phyloP scores from a whole-genome alignment of 1,139 yeast species.

The Magnusiomyces paraingens region DNA sequence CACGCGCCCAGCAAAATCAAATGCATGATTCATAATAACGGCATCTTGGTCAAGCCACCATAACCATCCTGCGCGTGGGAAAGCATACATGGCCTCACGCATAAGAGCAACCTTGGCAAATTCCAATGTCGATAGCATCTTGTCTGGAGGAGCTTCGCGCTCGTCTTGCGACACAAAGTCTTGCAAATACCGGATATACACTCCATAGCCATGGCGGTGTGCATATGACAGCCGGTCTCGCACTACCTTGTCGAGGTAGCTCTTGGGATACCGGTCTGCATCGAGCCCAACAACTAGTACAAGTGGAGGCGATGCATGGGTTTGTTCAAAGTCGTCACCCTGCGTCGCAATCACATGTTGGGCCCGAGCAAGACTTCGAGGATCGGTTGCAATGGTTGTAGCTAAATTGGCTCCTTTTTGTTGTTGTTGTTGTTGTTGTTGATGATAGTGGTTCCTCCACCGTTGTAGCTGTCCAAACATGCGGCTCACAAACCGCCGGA shows the following conservation, averaged over 20 bases:
- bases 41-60: slow-evolving; percentile 84
- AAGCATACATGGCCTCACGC: slow-evolving; percentile 85
- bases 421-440: not conserved
- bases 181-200: slow-evolving; percentile 75
- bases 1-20: slow-evolving; percentile 40
- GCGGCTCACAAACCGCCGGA: not conserved
- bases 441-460: not conserved
- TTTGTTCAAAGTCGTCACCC: slow-evolving; percentile 8
- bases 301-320: slow-evolving; percentile 15
- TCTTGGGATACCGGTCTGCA: slow-evolving; percentile 23
- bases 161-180: slow-evolving; percentile 60
- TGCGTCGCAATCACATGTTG: slow-evolving; percentile 1
- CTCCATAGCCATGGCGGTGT: slow-evolving; percentile 63
- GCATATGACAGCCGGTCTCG: slow-evolving; percentile 83
- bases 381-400: slow-evolving; percentile 7
- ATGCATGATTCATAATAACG: slow-evolving; percentile 58
- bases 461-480: not conserved
- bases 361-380: not conserved
- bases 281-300: slow-evolving; percentile 29
- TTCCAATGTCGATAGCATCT: slow-evolving; percentile 23
- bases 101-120: slow-evolving; percentile 59
- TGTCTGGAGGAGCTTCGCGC: slow-evolving; percentile 29
- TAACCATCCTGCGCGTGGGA: slow-evolving; percentile 78
- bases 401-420: slow-evolving; percentile 3
- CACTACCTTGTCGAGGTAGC: slow-evolving; percentile 46